Evolutionary conservation across 495 filamentous ascomycete genomes (phyloP).

Genomic region (Neurospora sp.): DNA sequence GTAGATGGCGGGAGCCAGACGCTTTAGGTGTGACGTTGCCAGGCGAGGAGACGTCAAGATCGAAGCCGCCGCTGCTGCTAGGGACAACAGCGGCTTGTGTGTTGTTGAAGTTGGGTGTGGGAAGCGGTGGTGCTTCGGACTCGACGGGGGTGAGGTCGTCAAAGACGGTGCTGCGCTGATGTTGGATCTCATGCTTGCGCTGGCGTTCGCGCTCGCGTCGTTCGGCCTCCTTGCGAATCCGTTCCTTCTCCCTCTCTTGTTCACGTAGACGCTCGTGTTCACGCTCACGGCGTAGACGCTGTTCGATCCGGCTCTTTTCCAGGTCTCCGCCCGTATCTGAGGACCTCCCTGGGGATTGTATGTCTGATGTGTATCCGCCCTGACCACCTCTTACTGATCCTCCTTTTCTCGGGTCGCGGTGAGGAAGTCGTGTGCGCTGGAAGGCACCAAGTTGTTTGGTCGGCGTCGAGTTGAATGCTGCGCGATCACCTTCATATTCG

Average conservation of each 20-base stretch:
- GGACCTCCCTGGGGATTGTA: slow-evolving; percentile 17
- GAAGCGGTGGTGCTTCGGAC: not conserved
- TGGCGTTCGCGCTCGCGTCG: slow-evolving; percentile 9
- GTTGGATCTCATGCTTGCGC: slow-evolving; percentile 15
- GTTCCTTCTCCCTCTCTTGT: slow-evolving; percentile 10
- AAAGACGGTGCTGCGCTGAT: slow-evolving; percentile 24
- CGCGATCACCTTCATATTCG: slow-evolving; percentile 14
- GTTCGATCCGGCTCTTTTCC: slow-evolving; percentile 17
- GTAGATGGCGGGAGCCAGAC: not conserved
- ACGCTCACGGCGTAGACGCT: slow-evolving; percentile 15
- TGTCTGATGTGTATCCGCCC: slow-evolving; percentile 11
- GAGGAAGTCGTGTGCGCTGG: slow-evolving; percentile 15
- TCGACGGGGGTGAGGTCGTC: slow-evolving; percentile 16
- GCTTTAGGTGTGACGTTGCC: slow-evolving; percentile 1
- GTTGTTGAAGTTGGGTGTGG: slow-evolving; percentile 17
- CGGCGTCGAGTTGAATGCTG: slow-evolving; percentile 16
- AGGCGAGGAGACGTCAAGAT: slow-evolving; percentile 5
- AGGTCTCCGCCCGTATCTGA: slow-evolving; percentile 13
- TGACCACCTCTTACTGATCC: not conserved
- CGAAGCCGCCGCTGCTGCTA: slow-evolving; percentile 10
- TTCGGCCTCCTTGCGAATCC: not conserved
- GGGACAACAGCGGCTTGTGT: slow-evolving; percentile 19
- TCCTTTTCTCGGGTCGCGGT: slow-evolving; percentile 10
- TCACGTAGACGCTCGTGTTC: slow-evolving; percentile 13
- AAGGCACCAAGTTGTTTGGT: slow-evolving; percentile 13